Evolutionary conservation across 257 asterid species (phyloP).

Genomic region (Lavandula angustifolia): DNA sequence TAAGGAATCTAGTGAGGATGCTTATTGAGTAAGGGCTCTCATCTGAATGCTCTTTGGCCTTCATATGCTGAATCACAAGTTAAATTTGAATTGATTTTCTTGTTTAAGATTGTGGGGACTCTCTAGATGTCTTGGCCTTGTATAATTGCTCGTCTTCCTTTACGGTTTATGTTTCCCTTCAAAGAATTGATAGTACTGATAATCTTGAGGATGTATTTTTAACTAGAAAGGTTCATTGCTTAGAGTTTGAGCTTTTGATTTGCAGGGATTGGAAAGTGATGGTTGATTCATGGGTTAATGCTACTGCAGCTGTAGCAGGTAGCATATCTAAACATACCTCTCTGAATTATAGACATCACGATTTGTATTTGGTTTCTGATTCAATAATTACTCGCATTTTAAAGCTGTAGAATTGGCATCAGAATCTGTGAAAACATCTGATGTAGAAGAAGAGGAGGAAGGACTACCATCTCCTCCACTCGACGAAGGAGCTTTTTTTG

Average conservation of each 20-base stretch:
- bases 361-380: not conserved
- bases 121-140: too few relatives aligned
- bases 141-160: too few relatives aligned
- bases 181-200: not conserved
- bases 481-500: slow-evolving; percentile 82
- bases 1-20: slow-evolving; percentile 44
- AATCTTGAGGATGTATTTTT: not conserved
- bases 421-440: slow-evolving; percentile 67
- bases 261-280: slow-evolving; percentile 77
- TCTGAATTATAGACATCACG: not conserved
- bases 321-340: slow-evolving; percentile 17
- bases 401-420: slow-evolving; percentile 54
- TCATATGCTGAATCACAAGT: too few relatives aligned
- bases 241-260: slow-evolving; percentile 32
- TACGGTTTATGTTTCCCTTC: too few relatives aligned
- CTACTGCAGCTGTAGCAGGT: slow-evolving; percentile 63
- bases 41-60: not conserved
- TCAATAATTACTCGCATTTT: slow-evolving; percentile 16
- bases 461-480: slow-evolving; percentile 98
- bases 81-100: too few relatives aligned
- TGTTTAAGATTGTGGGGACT: too few relatives aligned
- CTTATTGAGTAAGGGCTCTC: slow-evolving; percentile 48
- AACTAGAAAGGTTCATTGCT: slow-evolving; percentile 16
- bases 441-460: slow-evolving; percentile 71
- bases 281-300: slow-evolving; percentile 74